A percentile compares a stretch with the other conserved stretches of the same genome.
These are phyloP conservation scores for Geotrichum histeridarum DNA, from an alignment of 1,139 yeast species.

Conservation along the genomic window DNA sequence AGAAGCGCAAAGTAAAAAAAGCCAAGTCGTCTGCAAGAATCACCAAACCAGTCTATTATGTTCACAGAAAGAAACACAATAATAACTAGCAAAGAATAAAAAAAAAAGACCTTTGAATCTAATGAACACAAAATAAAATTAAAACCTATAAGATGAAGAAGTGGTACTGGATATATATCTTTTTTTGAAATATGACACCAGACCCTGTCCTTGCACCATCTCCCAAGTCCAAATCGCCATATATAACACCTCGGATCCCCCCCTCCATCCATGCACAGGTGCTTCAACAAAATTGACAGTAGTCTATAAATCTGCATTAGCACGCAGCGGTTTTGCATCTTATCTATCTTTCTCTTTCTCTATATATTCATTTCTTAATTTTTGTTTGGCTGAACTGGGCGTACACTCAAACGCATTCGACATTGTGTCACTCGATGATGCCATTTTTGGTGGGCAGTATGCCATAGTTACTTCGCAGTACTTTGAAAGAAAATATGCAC, in stretches of 20 bases:
- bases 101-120: background rate
- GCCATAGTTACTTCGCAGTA: too few species aligned
- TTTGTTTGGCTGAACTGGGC: background rate
- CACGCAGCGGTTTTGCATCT: too few species aligned
- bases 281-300: too few species aligned
- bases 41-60: background rate
- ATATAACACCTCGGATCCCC: too few species aligned
- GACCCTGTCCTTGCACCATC: too few species aligned
- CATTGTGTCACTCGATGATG: slow-evolving; percentile 3
- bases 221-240: too few species aligned
- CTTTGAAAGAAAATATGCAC: too few species aligned
- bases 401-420: background rate
- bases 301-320: too few species aligned
- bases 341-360: background rate
- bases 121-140: background rate
- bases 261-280: too few species aligned
- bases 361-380: background rate
- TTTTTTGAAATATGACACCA: background rate
- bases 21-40: too few species aligned
- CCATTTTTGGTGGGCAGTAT: background rate
- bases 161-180: background rate
- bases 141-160: background rate
- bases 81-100: background rate
- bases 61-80: background rate
- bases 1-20: too few species aligned